phyloP scores from a whole-genome alignment of 2,329 filamentous ascomycete species.

The Fusarium transvaalense region DNA sequence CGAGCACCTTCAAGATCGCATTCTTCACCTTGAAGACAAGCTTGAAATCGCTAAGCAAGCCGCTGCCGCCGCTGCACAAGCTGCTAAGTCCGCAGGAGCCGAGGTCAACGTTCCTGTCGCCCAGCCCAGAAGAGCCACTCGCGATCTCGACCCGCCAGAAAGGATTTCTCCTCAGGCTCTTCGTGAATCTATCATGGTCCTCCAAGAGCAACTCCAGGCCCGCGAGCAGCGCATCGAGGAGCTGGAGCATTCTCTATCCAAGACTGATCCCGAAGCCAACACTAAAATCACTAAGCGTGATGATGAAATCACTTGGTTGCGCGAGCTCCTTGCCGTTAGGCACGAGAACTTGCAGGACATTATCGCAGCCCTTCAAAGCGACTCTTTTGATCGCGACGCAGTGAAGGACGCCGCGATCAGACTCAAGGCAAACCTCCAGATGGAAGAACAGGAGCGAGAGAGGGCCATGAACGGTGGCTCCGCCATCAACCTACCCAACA shows the following conservation, averaged over 20 bases:
- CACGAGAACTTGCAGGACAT: conserved; percentile 94
- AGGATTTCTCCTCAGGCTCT: conserved; percentile 95
- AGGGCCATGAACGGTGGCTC: conserved; percentile 80
- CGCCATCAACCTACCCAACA: conserved; percentile 76
- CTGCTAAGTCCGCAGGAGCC: conserved; percentile 71
- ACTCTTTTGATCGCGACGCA: conserved; percentile 79
- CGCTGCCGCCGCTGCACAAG: conserved; percentile 83
- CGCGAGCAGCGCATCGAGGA: conserved; percentile 91
- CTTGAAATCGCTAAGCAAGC: conserved; percentile 91
- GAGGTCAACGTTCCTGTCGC: conserved; percentile 49
- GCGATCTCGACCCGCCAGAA: conserved; percentile 72
- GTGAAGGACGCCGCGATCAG: conserved; percentile 94
- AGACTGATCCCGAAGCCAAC: conserved; percentile 80
- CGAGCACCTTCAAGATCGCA: conserved; percentile 86
- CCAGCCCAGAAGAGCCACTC: conserved; percentile 44
- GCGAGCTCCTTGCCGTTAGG: conserved; percentile 90
- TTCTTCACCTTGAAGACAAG: conserved; percentile 88
- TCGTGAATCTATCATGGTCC: conserved; percentile 93
- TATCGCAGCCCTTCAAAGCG: conserved; percentile 80
- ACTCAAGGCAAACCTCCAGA: conserved; percentile 92
- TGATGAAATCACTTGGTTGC: conserved; percentile 93
- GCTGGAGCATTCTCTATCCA: conserved; percentile 78
- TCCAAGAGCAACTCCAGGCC: conserved; percentile 96
- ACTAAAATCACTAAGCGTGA: conserved; percentile 90
- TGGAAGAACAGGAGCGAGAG: conserved; percentile 97